Evolutionary conservation across 2,329 filamentous ascomycete genomes (phyloP), one percentile per base, ranked within the genome.

Genomic region (Penicillium sp.): DNA sequence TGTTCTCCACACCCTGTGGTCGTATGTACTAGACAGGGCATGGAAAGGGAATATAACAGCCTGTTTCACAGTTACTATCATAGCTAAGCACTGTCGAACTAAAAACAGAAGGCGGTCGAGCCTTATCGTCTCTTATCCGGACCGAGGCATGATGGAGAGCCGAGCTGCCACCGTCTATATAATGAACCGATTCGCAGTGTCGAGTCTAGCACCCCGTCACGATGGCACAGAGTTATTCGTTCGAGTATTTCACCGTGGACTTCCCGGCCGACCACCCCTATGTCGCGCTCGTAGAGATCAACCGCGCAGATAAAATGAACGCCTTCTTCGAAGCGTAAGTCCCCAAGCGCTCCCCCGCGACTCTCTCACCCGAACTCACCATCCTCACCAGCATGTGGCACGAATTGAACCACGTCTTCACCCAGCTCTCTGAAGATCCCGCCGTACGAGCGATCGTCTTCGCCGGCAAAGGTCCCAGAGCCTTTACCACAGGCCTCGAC

Each of bases 221-320:
- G 29, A 62, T 62, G 58, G 36, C 57, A 20, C 28, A 50, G 36
- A 38, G 47, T 30, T 55, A 58, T 43, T 36, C 45, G 9, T 57
- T 50, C 47, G 54, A 83, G 53, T 74, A 86, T 73, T 89, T 88
- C 76, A 80, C 81, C 51, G 74, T 94, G 53, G 80, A 78, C n/a
- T 81, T 81, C 28, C 87, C 89, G 2, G 33, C 47, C 0, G 46
- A 57, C 0, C 59, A 70, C 25, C 76, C 83, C 58, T 81, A 81
- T 70, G 83, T 96, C 33, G 86, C 83, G n/a, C 87, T 94, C 63
- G 85, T 97, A 43, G 84, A 96, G 69, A 94, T 94, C 69, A 90
- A 94, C 72, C 80, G 90, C 1, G 81, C 90, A 1, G 68, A 80
- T 51, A 95, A 94, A 72, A 73, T 96, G 64, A 97, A 97, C 65